Evolutionary conservation across 2,329 filamentous ascomycete species (phyloP), one percentile per base, ranked within the genome.

Genomic region (Ceratocystis lukuohia): DNA sequence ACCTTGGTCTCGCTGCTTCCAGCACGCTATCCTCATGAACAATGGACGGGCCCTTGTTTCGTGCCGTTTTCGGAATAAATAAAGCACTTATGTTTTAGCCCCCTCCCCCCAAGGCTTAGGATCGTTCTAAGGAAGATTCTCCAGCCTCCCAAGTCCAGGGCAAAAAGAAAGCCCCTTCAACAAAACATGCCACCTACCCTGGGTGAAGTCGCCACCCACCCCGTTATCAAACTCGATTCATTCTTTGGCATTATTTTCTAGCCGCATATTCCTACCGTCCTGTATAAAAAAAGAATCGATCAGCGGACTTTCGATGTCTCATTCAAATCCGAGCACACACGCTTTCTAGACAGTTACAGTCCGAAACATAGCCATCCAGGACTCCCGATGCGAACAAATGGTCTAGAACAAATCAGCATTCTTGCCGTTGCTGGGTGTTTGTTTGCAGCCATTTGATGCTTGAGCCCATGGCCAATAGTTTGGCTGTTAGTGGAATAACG

Each of bases 361-460:
- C 28, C 28, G 53, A 59, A 59, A 59, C 53, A 59, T 37, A 37
- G 53, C 53, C 50, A 22, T 12, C 50, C 12, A 37, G 3, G 6
- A 30, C 53, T 30, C 53, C 53, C 53, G 28, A 59, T 33, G 53
- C 53, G n/a, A 33, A 33, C 53, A 59, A 59, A 25, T 17, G 53
- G 53, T 59, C 53, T 59, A 59, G 53, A 59, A 59, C 53, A 33
- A 59, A 30, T 59, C 25, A 8, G 28, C 53, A 59, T 59, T 59
- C 53, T 59, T 59, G 53, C 28, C n/a, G 53, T 59, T 59, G 53
- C 53, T 20, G 28, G 28, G 53, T 50, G 46, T 59, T 59, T 59
- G 53, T 17, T 59, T 59, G 53, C 53, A n/a, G 28, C 53, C 2
- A 59, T 3, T 37, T 30, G 20, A 25, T 59, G 25, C 7, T n/a